phyloP scores from a whole-genome alignment of 108 stramenopile genomes.

The Cyclotella baltica region DNA sequence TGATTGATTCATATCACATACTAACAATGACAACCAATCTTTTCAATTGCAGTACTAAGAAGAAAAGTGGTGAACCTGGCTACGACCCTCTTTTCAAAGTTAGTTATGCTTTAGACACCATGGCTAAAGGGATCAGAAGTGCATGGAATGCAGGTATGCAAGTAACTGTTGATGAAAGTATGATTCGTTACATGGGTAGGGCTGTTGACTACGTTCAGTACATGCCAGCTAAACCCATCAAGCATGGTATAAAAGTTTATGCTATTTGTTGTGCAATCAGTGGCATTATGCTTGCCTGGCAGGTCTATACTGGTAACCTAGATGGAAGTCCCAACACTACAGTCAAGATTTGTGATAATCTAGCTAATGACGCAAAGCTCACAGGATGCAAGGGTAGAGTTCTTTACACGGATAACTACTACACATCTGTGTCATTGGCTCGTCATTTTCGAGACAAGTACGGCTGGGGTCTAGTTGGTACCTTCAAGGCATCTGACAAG shows the following conservation, averaged over 20 bases:
- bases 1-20: not conserved
- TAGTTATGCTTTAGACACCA: slow-evolving; percentile 2
- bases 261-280: slow-evolving; percentile 16
- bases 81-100: slow-evolving; percentile 33
- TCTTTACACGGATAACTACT: slow-evolving; percentile 27
- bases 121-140: slow-evolving; percentile 8
- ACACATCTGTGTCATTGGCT: slow-evolving; percentile 12
- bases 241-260: slow-evolving; percentile 31
- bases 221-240: slow-evolving; percentile 47
- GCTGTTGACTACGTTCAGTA: slow-evolving; percentile 32
- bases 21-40: not conserved
- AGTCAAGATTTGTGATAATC: not conserved
- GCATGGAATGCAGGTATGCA: slow-evolving; percentile 16
- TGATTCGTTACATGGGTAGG: slow-evolving; percentile 33
- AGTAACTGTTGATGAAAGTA: slow-evolving; percentile 25
- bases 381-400: not conserved
- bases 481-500: slow-evolving; percentile 19
- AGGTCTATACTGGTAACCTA: not conserved
- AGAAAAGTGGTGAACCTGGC: slow-evolving; percentile 5
- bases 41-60: not conserved
- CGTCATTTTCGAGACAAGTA: slow-evolving; percentile 10
- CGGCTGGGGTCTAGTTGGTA: slow-evolving; percentile 17
- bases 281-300: slow-evolving; percentile 11
- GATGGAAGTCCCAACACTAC: not conserved
- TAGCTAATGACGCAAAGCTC: not conserved